These are phyloP conservation scores for Nakazawaea peltata DNA, from an alignment of 805 yeast species.

Conservation along the genomic window DNA sequence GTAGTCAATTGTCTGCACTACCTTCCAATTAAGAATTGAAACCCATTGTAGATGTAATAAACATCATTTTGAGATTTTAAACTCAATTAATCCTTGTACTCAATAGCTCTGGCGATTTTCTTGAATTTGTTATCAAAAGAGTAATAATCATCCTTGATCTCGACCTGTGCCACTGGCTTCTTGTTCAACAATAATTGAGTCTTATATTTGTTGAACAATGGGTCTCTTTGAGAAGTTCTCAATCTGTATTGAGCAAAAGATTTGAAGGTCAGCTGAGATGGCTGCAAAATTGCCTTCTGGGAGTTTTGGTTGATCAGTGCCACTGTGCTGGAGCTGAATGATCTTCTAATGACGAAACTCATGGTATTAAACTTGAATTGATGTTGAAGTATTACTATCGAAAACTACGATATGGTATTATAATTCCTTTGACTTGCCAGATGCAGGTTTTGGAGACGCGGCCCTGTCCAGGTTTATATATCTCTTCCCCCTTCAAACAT, in stretches of 20 bases:
- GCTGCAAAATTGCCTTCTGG: neutral
- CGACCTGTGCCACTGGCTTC: slow-evolving; percentile 1
- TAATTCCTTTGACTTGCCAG: too few relatives aligned
- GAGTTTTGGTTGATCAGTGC: neutral
- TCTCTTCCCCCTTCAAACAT: too few relatives aligned
- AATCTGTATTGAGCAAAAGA: slow-evolving; percentile 10
- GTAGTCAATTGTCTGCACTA: too few relatives aligned
- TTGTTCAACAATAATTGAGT: neutral
- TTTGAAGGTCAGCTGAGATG: neutral
- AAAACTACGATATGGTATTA: too few relatives aligned
- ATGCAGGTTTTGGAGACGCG: too few relatives aligned
- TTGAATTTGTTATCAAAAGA: slow-evolving; percentile 7
- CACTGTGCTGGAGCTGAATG: neutral
- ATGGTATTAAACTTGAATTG: too few relatives aligned
- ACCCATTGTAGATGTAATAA: too few relatives aligned
- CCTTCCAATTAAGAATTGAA: too few relatives aligned
- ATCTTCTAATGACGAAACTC: neutral
- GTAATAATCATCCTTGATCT: slow-evolving; percentile 6
- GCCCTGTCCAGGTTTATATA: too few relatives aligned
- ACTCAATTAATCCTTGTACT: slow-evolving; percentile 4
- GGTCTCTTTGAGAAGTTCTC: slow-evolving; percentile 8
- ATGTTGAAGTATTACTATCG: too few relatives aligned
- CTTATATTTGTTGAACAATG: slow-evolving; percentile 3
- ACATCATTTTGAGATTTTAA: too few relatives aligned
- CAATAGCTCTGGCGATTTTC: slow-evolving; percentile 9